phyloP scores from a whole-genome alignment of 768 basidiomycete species.

The Infundibulicybe gibba region DNA sequence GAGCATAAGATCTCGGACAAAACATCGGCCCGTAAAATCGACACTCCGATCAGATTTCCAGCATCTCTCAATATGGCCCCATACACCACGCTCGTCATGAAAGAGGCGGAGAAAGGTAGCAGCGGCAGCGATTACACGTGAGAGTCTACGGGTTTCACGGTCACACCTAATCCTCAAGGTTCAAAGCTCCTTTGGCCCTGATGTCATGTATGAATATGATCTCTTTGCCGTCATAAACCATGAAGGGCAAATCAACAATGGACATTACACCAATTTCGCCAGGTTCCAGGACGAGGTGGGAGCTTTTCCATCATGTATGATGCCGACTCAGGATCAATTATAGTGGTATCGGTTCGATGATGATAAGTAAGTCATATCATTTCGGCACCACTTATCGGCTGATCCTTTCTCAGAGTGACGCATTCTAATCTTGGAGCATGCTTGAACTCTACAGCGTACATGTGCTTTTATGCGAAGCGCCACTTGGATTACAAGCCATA shows the following conservation, averaged over 20 bases:
- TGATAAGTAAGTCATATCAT: slow-evolving; percentile 62
- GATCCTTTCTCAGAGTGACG: slow-evolving; percentile 50
- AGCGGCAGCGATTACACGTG: slow-evolving; percentile 21
- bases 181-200: slow-evolving; percentile 39
- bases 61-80: slow-evolving; percentile 85
- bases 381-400: slow-evolving; percentile 1
- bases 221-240: slow-evolving; percentile 93
- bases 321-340: background rate
- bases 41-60: slow-evolving; percentile 79
- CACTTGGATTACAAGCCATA: slow-evolving; percentile 80
- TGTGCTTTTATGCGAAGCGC: slow-evolving; percentile 95
- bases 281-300: slow-evolving; percentile 82
- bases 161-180: background rate
- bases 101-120: slow-evolving; percentile 43
- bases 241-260: slow-evolving; percentile 91
- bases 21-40: slow-evolving; percentile 78
- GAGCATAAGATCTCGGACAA: slow-evolving; percentile 81
- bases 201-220: slow-evolving; percentile 82
- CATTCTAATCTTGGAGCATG: slow-evolving; percentile 65
- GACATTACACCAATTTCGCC: slow-evolving; percentile 89
- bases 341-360: slow-evolving; percentile 96
- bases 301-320: slow-evolving; percentile 7
- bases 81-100: slow-evolving; percentile 67
- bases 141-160: slow-evolving; percentile 9
- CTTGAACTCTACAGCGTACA: slow-evolving; percentile 76